Evolutionary conservation across 164 flowering plant species (phyloP).

Genomic region (Macadamia integrifolia): DNA sequence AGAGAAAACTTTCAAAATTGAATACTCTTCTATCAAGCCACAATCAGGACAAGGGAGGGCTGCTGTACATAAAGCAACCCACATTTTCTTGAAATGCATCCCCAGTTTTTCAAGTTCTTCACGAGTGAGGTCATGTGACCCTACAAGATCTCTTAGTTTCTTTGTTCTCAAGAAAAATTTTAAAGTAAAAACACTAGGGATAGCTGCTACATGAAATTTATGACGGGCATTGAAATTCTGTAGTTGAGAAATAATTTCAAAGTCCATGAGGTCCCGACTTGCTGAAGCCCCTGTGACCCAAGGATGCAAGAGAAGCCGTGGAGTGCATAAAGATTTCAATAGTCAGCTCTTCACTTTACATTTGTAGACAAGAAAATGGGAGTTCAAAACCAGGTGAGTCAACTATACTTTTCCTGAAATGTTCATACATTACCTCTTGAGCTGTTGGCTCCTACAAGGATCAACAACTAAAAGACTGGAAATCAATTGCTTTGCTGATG

Average conservation of each 20-base stretch:
- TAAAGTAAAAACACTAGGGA: slow-evolving; percentile 62
- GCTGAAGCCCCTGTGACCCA: slow-evolving; percentile 73
- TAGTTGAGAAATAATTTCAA: slow-evolving; percentile 63
- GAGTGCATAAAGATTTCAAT: no score
- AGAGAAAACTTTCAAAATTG: no score
- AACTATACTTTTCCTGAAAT: no score
- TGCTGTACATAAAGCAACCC: slow-evolving; percentile 14
- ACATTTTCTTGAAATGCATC: slow-evolving; percentile 53
- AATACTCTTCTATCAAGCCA: not conserved
- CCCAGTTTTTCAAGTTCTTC: slow-evolving; percentile 64
- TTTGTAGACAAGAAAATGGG: no score
- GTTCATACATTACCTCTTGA: not conserved
- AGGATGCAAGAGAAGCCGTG: slow-evolving; percentile 31
- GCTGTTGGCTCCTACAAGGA: slow-evolving; percentile 61
- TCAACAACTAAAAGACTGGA: slow-evolving; percentile 55
- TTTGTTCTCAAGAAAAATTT: slow-evolving; percentile 59
- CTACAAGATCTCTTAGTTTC: slow-evolving; percentile 50
- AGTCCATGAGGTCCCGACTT: slow-evolving; percentile 59
- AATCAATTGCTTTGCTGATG: slow-evolving; percentile 61
- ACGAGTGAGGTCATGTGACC: slow-evolving; percentile 54
- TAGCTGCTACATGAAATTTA: slow-evolving; percentile 69
- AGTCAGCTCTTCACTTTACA: no score
- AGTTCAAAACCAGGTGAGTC: no score
- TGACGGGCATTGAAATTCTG: slow-evolving; percentile 72
- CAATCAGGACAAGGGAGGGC: slow-evolving; percentile 6